Evolutionary conservation across 2,329 filamentous ascomycete genomes (phyloP).

Genomic region (Aspergillus chevalieri): DNA sequence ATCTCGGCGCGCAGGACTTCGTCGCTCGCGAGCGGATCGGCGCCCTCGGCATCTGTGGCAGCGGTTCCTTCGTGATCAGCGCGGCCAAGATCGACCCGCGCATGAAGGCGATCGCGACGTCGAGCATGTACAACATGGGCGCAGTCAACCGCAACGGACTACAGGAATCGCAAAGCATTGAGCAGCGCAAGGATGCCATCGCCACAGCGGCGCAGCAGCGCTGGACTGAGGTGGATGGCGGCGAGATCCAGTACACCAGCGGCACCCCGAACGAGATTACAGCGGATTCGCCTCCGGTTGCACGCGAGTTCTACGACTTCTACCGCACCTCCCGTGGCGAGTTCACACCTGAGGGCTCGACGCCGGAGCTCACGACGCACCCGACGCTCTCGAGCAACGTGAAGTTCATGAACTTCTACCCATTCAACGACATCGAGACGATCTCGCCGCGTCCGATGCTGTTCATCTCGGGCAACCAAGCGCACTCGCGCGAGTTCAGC

Average conservation of each 20-base stretch:
- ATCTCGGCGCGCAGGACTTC: slow-evolving; percentile 14
- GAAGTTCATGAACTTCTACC: too few relatives aligned
- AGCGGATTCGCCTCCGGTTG: slow-evolving; percentile 9
- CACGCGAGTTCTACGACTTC: slow-evolving; percentile 25
- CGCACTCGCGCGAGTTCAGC: too few relatives aligned
- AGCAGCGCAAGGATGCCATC: slow-evolving; percentile 10
- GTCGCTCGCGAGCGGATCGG: slow-evolving; percentile 22
- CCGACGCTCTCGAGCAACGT: too few relatives aligned
- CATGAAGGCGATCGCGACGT: slow-evolving; percentile 13
- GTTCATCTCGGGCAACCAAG: too few relatives aligned
- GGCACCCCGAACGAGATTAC: slow-evolving; percentile 19
- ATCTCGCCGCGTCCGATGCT: too few relatives aligned
- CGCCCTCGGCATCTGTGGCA: slow-evolving; percentile 22
- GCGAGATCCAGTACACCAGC: slow-evolving; percentile 8
- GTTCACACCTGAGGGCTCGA: too few relatives aligned
- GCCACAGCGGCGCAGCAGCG: slow-evolving; percentile 13
- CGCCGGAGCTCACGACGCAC: too few relatives aligned
- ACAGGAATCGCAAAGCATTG: background rate
- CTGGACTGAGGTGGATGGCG: slow-evolving; percentile 14
- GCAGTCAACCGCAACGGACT: background rate
- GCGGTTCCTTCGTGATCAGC: slow-evolving; percentile 23
- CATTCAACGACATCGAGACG: too few relatives aligned
- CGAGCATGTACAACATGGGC: slow-evolving; percentile 12
- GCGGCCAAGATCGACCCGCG: slow-evolving; percentile 29
- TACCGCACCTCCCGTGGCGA: slow-evolving; percentile 27